Percentiles rank a stretch among this genome's conserved stretches.
Evolutionary conservation across 768 basidiomycete genomes (phyloP).

Genomic region (Mycena alexandri): DNA sequence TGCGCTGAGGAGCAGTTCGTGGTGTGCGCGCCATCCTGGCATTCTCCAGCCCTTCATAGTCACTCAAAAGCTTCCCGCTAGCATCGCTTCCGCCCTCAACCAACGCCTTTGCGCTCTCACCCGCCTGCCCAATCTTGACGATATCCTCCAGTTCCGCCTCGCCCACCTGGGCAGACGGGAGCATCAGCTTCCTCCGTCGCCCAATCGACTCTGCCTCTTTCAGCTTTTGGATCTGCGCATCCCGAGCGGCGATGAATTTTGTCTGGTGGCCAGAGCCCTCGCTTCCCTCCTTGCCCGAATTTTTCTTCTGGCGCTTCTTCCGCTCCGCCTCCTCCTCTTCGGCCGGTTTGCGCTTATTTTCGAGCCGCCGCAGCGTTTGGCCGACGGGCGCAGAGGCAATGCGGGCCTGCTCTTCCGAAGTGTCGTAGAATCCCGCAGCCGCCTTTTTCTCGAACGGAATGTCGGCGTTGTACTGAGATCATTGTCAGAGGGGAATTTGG

Average conservation of each 20-base stretch:
- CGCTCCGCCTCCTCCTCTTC: constrained; percentile 95
- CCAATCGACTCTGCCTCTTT: constrained; percentile 98
- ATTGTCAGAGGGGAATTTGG: constrained; percentile 8
- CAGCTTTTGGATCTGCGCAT: constrained; percentile 97
- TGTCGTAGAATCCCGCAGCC: constrained; percentile 97
- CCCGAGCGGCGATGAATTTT: constrained; percentile 96
- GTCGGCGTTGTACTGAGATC: constrained; percentile 90
- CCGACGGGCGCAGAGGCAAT: constrained; percentile 91
- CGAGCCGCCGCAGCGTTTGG: constrained; percentile 89
- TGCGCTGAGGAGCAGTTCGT: constrained; percentile 92
- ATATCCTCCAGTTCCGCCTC: constrained; percentile 97
- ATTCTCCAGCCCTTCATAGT: constrained; percentile 90
- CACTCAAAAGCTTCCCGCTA: constrained; percentile 87
- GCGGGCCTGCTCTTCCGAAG: constrained; percentile 91
- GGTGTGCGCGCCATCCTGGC: constrained; percentile 96
- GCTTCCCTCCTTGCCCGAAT: constrained; percentile 73
- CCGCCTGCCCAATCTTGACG: constrained; percentile 95
- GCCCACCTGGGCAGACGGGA: constrained; percentile 93
- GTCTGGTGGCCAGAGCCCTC: constrained; percentile 77
- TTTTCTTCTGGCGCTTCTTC: constrained; percentile 87
- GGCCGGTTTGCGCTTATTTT: constrained; percentile 90
- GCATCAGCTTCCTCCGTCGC: constrained; percentile 82
- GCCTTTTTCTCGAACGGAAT: constrained; percentile 99
- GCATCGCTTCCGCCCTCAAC: constrained; percentile 88
- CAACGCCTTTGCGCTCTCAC: constrained; percentile 89